Evolutionary conservation across 805 yeast species (phyloP).

Genomic region (Lachancea waltii): DNA sequence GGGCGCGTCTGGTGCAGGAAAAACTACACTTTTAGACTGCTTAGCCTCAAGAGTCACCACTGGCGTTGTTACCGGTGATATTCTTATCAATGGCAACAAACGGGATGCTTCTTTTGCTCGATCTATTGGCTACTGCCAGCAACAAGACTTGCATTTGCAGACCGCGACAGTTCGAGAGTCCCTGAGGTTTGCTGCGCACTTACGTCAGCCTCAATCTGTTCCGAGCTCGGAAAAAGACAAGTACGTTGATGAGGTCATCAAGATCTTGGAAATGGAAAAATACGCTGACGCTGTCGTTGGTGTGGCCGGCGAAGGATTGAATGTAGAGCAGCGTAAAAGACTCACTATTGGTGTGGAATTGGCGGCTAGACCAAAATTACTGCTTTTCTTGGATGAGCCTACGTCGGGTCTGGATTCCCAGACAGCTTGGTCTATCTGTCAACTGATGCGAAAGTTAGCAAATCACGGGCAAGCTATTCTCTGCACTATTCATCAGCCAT

Average conservation of each 20-base stretch:
- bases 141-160: constrained; percentile 68
- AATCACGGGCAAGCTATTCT: constrained; percentile 68
- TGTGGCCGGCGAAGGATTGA: constrained; percentile 63
- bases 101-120: constrained; percentile 62
- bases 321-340: constrained; percentile 63
- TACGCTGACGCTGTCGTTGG: constrained; percentile 81
- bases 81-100: constrained; percentile 64
- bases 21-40: constrained; percentile 68
- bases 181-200: constrained; percentile 59
- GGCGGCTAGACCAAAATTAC: constrained; percentile 59
- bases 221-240: constrained; percentile 53
- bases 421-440: constrained; percentile 64
- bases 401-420: constrained; percentile 66
- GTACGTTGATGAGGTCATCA: constrained; percentile 64
- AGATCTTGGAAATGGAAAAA: constrained; percentile 57
- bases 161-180: constrained; percentile 72
- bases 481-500: constrained; percentile 76
- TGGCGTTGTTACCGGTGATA: constrained; percentile 68
- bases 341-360: constrained; percentile 66
- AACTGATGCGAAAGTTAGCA: constrained; percentile 59
- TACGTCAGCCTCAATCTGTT: constrained; percentile 59
- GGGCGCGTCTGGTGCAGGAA: constrained; percentile 89
- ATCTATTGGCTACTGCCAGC: constrained; percentile 76
- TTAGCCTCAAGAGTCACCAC: constrained; percentile 63
- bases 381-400: constrained; percentile 64